A percentile compares a stretch with the other conserved stretches of the same genome.
phyloP scores from a whole-genome alignment of 2,329 filamentous ascomycete genomes.

The Pseudocercospora macadamiae region DNA sequence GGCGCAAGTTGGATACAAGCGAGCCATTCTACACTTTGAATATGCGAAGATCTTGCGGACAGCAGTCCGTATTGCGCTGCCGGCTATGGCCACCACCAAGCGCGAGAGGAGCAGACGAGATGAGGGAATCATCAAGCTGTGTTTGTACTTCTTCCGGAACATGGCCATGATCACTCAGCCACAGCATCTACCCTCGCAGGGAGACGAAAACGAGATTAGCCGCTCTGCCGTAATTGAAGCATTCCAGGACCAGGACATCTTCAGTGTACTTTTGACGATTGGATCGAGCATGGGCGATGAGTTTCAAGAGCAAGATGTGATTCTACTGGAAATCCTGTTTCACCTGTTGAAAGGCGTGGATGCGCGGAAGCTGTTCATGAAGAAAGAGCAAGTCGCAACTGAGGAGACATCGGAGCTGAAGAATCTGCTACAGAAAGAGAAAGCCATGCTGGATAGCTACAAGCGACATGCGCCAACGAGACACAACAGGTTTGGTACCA shows the following conservation, averaged over 20 bases:
- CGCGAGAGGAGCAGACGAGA: slow-evolving; percentile 78
- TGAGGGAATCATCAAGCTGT: slow-evolving; percentile 87
- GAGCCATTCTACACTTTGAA: slow-evolving; percentile 82
- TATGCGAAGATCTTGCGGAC: slow-evolving; percentile 76
- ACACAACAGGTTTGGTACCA: slow-evolving; percentile 93
- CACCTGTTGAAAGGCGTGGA: slow-evolving; percentile 90
- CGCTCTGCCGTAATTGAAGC: slow-evolving; percentile 85
- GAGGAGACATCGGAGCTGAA: slow-evolving; percentile 74
- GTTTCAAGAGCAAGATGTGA: slow-evolving; percentile 83
- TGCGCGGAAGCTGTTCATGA: slow-evolving; percentile 80
- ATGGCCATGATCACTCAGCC: slow-evolving; percentile 81
- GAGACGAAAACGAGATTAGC: slow-evolving; percentile 87
- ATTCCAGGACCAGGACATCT: slow-evolving; percentile 88
- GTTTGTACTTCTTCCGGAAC: slow-evolving; percentile 88
- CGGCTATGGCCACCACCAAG: slow-evolving; percentile 78
- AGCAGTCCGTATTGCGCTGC: slow-evolving; percentile 77
- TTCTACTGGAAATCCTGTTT: slow-evolving; percentile 90
- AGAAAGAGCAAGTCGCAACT: slow-evolving; percentile 69
- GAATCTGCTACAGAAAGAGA: slow-evolving; percentile 77
- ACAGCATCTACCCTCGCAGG: slow-evolving; percentile 72
- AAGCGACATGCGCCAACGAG: slow-evolving; percentile 78
- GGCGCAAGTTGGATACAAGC: slow-evolving; percentile 87
- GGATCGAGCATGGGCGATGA: slow-evolving; percentile 93
- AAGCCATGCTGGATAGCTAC: slow-evolving; percentile 76
- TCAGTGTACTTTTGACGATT: slow-evolving; percentile 80